Base-by-base conservation (phyloP, 768 basidiomycete genomes). In the Dacryopinax spathularia region DNA sequence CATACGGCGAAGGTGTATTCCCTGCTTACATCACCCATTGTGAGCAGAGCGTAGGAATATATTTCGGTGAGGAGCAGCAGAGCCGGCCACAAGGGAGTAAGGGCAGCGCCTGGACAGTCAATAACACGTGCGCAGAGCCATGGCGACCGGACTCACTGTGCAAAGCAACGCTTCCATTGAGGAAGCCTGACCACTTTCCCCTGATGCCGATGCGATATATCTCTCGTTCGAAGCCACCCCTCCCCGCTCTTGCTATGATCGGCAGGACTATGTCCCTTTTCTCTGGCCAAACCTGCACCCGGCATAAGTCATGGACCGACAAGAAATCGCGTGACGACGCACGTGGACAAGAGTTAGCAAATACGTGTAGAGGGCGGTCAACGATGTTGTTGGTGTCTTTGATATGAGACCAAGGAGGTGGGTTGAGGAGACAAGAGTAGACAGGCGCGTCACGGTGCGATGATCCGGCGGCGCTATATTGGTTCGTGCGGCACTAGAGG, bases 11-110 rank as follows among this genome's bases (percentile, higher is more conserved):
- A 41, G 18, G 6, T 7, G 39, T 7, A 41, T 22, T n/a, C n/a
- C n/a, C n/a, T n/a, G n/a, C n/a, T 41, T 22, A 41, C 39, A 69
- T 99, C 96, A 0, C 90, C 90, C 81, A 98, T 89, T 0, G 92
- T 92, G 33, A 91, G 78, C 33, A 98, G 80, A 0, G 85, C 82
- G 65, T 94, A 88, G 1, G 84, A 80, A 73, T 96, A 95, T 12
- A 96, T 73, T 60, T 94, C 87, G 1, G 83, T 80, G 7, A 94
- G 81, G 63, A 96, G 80, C 7, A 97, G 75, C 0, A 98, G 73
- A 1, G 88, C 78, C 0, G 85, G 80, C 84, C 89, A 92, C 10
- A 77, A 72, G 0, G 72, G 27, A 0, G 75, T 75, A 62, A 81
- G 74, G 1, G 75, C 70, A 0, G 79, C 72, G 65, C 85, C 85